Conservation (phyloP, 495 filamentous ascomycete genomes). For the Daldinia concentrica region DNA sequence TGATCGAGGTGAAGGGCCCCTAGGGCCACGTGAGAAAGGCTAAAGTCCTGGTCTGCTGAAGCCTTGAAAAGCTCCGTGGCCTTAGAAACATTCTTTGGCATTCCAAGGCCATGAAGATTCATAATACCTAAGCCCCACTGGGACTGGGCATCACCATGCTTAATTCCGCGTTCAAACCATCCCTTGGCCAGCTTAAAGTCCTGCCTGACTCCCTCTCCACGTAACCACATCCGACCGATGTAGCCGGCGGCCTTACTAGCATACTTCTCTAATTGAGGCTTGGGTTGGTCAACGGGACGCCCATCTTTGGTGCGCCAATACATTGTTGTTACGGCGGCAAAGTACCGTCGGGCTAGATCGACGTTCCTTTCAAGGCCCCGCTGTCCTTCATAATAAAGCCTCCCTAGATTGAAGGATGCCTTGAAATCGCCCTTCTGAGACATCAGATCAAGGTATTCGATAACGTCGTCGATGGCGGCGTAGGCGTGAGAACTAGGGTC, state of each 20-base stretch:
- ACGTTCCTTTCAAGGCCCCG: constrained; percentile 77
- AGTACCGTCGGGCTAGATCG: constrained; percentile 79
- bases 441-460: constrained; percentile 95
- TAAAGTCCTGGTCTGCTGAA: constrained; percentile 84
- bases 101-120: constrained; percentile 85
- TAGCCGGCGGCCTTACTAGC: constrained; percentile 91
- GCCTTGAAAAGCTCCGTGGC: constrained; percentile 84
- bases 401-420: constrained; percentile 87
- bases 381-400: constrained; percentile 90
- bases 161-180: constrained; percentile 88
- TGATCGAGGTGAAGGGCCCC: constrained; percentile 92
- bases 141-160: constrained; percentile 82
- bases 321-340: constrained; percentile 79
- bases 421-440: constrained; percentile 93
- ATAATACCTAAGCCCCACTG: constrained; percentile 88
- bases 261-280: constrained; percentile 74
- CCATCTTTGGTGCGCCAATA: constrained; percentile 79
- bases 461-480: constrained; percentile 87
- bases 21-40: constrained; percentile 82
- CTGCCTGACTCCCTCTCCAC: constrained; percentile 89
- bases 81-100: constrained; percentile 74
- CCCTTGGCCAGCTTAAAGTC: constrained; percentile 75
- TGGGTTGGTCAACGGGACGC: constrained; percentile 54
- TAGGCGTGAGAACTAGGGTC: constrained; percentile 75
- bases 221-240: constrained; percentile 90